These are phyloP conservation scores for Papiliotrema flavescens DNA, from an alignment of 1,284 basidiomycete species.

Conservation along the genomic window DNA sequence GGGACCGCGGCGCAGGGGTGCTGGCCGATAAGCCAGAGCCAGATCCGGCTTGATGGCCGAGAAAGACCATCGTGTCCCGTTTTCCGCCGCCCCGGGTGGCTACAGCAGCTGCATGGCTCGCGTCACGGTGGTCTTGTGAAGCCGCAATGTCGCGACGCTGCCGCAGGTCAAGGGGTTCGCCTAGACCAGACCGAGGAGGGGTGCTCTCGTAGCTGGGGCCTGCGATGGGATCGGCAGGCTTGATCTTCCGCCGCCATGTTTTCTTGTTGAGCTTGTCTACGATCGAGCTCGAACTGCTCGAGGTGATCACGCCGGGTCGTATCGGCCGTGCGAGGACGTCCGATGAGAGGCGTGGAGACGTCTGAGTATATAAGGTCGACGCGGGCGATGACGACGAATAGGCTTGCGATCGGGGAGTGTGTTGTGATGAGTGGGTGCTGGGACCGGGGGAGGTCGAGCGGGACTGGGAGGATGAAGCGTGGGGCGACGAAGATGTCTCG, in stretches of 20 bases:
- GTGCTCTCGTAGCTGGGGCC: not conserved
- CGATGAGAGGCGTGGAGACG: not conserved
- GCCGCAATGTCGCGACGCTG: not conserved
- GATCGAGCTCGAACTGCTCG: not conserved
- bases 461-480: not conserved
- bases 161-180: no score
- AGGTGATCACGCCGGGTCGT: not conserved
- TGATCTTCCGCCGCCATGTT: constrained; percentile 9
- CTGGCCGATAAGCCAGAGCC: no score
- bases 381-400: no score
- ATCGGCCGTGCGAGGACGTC: not conserved
- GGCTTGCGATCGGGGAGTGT: no score
- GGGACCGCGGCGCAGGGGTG: no score
- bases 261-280: not conserved
- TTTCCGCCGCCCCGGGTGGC: not conserved
- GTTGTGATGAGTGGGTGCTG: not conserved
- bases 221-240: not conserved
- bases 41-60: not conserved
- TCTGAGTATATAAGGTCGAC: no score
- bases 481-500: not conserved
- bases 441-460: not conserved
- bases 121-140: not conserved
- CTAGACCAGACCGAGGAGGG: not conserved
- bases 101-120: not conserved
- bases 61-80: constrained; percentile 3